Evolutionary conservation across 129 eudicot species (phyloP), one percentile per base, ranked within the genome.

Genomic region (Lactuca saligna): DNA sequence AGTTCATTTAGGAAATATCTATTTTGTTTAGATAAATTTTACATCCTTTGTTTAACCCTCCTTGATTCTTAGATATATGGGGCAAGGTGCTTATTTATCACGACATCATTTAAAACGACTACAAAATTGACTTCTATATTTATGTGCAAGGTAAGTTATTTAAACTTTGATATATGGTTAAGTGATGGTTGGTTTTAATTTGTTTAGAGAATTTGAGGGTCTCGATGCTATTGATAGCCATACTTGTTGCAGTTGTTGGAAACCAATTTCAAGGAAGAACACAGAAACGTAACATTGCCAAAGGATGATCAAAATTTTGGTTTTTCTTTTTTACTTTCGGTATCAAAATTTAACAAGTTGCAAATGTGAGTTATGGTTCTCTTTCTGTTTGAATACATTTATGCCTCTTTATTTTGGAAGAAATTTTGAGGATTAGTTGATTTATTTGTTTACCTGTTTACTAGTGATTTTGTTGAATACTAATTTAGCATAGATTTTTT

Each of bases 81-180:
- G 99, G 34, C 97, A 94, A 83, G 97, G 97, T n/a, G 97, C 99
- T 66, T 94, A 89, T 81, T 82, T 94, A 65, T 94, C 99, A 57
- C 85, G 37, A 70, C 93, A 94, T 72, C 99, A 94, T 73, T 82
- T 31, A 78, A 48, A 76, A 73, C 16, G 81, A 80, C 31, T 82
- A 84, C 41, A 82, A 33, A 29, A 79, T 94, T 50, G 99, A 97
- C 56, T 94, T 94, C 82, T 94, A 94, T 72, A 91, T 94, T 46
- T 94, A 96, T 33, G 99, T 94, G 25, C 99, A 97, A 8, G 87
- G 99, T 94, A 76, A 20, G 72, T 41, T 54, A 59, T 57, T 32
- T 35, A 74, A 17, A 38, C 49, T 39, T 41, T 46, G 3, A 8
- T 42, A 46, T 9, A 10, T n/a, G 8, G 25, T 70, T 73, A 60